Evolutionary conservation across 2,329 filamentous ascomycete genomes (phyloP), one percentile per base, ranked within the genome.

Genomic region (Cladosporium sp.): DNA sequence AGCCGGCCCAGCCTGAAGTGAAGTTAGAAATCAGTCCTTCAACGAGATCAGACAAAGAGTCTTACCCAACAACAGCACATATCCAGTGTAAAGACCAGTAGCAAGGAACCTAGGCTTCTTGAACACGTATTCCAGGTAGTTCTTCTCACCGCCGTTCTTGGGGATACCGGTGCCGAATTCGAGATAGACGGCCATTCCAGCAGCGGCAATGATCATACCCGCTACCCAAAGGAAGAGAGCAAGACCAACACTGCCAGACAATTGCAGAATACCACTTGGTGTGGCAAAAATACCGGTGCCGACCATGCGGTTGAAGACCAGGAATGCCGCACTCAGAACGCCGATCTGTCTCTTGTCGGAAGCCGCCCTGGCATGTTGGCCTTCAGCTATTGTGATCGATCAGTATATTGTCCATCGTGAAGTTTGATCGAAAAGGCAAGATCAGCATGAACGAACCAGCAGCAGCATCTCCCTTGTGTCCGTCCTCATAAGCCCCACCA

Each of bases 211-310:
- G 51, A 86, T 64, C 72, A 82, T 82, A 24, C 84, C 85, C 1
- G 75, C 75, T 1, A 87, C 75, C 85, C 85, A 88, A 62, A 88
- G 79, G 62, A 87, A 78, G 20, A 87, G 75, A 0, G 83, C 76
- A 0, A 87, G 75, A 3, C 84, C 85, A n/a, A 85, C 79, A 58
- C 81, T 84, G 58, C 84, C 84, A 8, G 78, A 81, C 0, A 83
- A 76, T 2, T 71, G 65, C 52, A 87, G 75, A 61, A 87, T 85
- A 39, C 78, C 76, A 40, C 78, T 78, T 0, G 84, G 84, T 0
- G 84, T 87, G 1, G 84, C 82, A 63, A 87, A 87, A 70, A 88
- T 87, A 61, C 85, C 84, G 10, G 83, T 86, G 40, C 85, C 84
- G 57, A 88, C 82, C 73, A 87, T 83, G 58, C 83, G 81, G 73